These are phyloP conservation scores for Medicago truncatula DNA, from an alignment of 306 rosid genomes.

Conservation along the genomic window MtrunA17r5.0-ANR NC_053045.1:26082501-26083000, in stretches of 20 bases:
- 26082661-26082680: not conserved
- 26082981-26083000: conserved; percentile 90
- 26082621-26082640: too few relatives aligned
- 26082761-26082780: too few relatives aligned
- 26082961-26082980: conserved; percentile 91
- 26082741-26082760: too few relatives aligned
- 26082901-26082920: conserved; percentile 12
- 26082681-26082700: not conserved
- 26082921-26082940: conserved; percentile 46
- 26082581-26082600: too few relatives aligned
- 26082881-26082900: not conserved
- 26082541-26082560: too few relatives aligned
- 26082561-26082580: too few relatives aligned
- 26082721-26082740: too few relatives aligned
- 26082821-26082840: conserved; percentile 17
- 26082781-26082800: not conserved
- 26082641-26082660: not conserved
- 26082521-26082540: too few relatives aligned
- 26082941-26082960: conserved; percentile 97
- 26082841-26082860: not conserved
- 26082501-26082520: not conserved
- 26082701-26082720: too few relatives aligned
- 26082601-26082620: too few relatives aligned
- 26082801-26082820: conserved; percentile 17
- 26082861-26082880: not conserved